Percentiles rank a stretch among this genome's conserved stretches.
These are phyloP conservation scores for Pleurotus salmoneostramineus DNA, from an alignment of 768 basidiomycete genomes.

Conservation along the genomic window DNA sequence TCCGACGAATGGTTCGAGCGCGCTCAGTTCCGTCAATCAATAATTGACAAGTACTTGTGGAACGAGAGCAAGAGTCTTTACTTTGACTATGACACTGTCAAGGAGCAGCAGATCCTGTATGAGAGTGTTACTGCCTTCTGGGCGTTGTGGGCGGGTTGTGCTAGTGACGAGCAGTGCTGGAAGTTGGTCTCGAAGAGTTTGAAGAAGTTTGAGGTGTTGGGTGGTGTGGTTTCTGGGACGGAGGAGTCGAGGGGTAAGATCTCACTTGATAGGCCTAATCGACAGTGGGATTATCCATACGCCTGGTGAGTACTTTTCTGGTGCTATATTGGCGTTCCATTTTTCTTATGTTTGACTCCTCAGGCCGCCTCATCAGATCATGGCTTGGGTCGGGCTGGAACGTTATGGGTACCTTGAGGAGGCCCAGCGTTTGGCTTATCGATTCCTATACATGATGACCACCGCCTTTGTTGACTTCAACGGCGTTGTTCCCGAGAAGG, in stretches of 20 bases:
- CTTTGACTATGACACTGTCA: slow-evolving; percentile 93
- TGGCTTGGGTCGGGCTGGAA: slow-evolving; percentile 96
- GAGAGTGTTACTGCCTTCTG: slow-evolving; percentile 97
- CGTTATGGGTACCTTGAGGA: slow-evolving; percentile 95
- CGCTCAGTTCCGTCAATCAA: slow-evolving; percentile 75
- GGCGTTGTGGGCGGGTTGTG: slow-evolving; percentile 97
- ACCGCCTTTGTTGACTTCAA: slow-evolving; percentile 95
- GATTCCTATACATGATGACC: slow-evolving; percentile 99
- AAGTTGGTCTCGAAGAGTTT: slow-evolving; percentile 87
- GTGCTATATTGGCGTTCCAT: slow-evolving; percentile 37
- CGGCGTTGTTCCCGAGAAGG: slow-evolving; percentile 97
- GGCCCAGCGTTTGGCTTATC: slow-evolving; percentile 88
- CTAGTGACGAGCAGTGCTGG: slow-evolving; percentile 93
- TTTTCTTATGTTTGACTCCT: neutral
- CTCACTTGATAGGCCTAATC: slow-evolving; percentile 92
- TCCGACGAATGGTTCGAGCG: slow-evolving; percentile 93
- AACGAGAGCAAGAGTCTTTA: slow-evolving; percentile 93
- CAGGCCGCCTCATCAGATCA: slow-evolving; percentile 97
- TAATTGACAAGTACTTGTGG: slow-evolving; percentile 96
- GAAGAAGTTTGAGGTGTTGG: slow-evolving; percentile 94
- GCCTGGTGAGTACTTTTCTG: slow-evolving; percentile 35
- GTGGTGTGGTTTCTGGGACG: slow-evolving; percentile 93
- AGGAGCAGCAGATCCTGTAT: slow-evolving; percentile 89
- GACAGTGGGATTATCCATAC: slow-evolving; percentile 98
- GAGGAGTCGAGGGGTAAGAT: slow-evolving; percentile 96